Conservation (phyloP, 2,329 filamentous ascomycete genomes). For the Calonectria naviculata region DNA sequence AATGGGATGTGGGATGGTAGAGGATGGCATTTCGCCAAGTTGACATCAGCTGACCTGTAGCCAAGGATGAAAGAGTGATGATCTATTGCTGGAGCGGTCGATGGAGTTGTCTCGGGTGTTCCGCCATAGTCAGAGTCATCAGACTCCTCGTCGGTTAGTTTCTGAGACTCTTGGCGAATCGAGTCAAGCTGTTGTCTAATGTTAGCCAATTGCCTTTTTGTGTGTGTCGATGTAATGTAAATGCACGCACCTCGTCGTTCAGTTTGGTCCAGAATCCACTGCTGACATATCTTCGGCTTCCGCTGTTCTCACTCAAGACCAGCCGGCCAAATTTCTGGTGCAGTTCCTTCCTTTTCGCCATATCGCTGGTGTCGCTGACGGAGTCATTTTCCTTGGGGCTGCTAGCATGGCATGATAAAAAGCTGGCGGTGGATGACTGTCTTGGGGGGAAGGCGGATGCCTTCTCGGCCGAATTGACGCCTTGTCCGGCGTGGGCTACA, state of each 20-base stretch:
- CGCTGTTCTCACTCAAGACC: conserved; percentile 76
- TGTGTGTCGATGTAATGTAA: neutral
- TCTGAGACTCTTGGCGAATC: conserved; percentile 61
- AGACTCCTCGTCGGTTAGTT: conserved; percentile 56
- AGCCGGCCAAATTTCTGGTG: conserved; percentile 71
- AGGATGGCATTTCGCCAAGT: conserved; percentile 74
- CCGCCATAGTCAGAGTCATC: conserved; percentile 72
- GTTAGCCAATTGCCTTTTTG: conserved; percentile 17
- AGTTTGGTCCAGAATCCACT: conserved; percentile 82
- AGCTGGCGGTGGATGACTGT: conserved; percentile 27
- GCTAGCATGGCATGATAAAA: conserved; percentile 4
- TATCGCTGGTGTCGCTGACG: conserved; percentile 49
- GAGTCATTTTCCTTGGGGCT: conserved; percentile 42
- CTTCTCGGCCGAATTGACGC: conserved; percentile 21
- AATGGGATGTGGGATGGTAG: conserved; percentile 72
- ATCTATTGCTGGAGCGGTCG: conserved; percentile 52
- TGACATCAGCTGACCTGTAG: conserved; percentile 76
- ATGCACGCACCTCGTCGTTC: conserved; percentile 72
- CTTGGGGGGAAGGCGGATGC: conserved; percentile 25
- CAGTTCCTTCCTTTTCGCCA: conserved; percentile 40
- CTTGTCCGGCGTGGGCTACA: conserved; percentile 28
- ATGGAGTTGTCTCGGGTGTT: conserved; percentile 57
- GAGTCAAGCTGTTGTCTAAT: conserved; percentile 45
- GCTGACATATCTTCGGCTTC: conserved; percentile 78
- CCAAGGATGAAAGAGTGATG: conserved; percentile 81